Conservation (phyloP, 1,139 yeast genomes). For the Candida frijolesensis region DNA sequence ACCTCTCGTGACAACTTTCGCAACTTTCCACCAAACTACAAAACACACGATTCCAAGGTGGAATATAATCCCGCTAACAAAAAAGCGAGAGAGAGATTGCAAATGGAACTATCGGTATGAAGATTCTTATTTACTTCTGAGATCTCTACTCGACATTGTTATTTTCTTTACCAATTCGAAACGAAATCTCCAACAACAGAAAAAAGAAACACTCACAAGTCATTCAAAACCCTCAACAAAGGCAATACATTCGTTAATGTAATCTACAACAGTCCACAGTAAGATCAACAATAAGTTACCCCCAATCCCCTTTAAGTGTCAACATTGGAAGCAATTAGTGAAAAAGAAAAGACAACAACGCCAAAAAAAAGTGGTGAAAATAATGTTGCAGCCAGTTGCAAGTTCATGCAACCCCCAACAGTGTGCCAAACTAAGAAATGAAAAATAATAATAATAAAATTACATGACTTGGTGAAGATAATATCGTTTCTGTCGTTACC, state of each 20-base stretch:
- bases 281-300: background rate
- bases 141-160: no score
- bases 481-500: background rate
- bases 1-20: background rate
- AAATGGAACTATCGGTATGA: no score
- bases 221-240: background rate
- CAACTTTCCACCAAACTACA: background rate
- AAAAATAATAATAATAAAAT: background rate
- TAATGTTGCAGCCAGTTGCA: conserved; percentile 1
- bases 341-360: background rate
- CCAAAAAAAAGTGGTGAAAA: background rate
- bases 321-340: background rate
- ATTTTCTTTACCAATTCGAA: no score
- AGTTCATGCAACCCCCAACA: background rate
- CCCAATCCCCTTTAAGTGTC: background rate
- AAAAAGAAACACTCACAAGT: background rate
- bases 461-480: background rate
- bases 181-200: background rate
- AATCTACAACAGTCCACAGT: background rate
- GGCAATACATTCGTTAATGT: no score
- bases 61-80: no score
- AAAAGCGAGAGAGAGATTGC: no score
- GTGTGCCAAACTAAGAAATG: background rate
- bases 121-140: no score
- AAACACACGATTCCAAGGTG: no score